A percentile compares a stretch with the other conserved stretches of the same genome.
phyloP scores from a whole-genome alignment of 108 stramenopile species.

The Nannochloropsis granulata region DNA sequence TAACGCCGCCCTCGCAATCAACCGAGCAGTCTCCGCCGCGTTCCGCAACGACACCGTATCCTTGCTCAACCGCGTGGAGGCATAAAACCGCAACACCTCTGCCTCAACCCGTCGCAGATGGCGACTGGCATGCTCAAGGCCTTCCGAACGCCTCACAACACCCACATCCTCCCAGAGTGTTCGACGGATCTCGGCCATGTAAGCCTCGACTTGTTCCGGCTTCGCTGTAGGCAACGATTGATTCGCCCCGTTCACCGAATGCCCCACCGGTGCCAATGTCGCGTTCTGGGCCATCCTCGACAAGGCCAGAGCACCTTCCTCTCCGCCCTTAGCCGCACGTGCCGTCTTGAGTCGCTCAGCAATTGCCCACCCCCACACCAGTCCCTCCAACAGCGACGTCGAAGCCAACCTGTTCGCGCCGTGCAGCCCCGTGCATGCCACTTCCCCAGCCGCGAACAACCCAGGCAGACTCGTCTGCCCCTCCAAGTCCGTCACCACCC shows the following conservation, averaged over 20 bases:
- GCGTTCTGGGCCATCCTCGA: conserved; percentile 23
- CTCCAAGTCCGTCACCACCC: conserved; percentile 59
- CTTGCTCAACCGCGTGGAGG: neutral
- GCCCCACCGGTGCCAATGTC: neutral
- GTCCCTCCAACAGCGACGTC: conserved; percentile 79
- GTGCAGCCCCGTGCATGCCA: conserved; percentile 79
- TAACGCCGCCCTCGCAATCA: conserved; percentile 7
- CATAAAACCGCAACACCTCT: neutral
- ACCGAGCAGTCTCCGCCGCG: conserved; percentile 3
- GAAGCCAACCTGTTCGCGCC: conserved; percentile 82
- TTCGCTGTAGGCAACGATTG: neutral
- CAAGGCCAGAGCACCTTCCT: neutral
- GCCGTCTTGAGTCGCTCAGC: conserved; percentile 46
- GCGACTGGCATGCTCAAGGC: conserved; percentile 43
- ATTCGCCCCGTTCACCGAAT: neutral
- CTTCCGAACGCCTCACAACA: conserved; percentile 57
- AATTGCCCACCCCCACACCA: conserved; percentile 75
- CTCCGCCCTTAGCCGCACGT: conserved; percentile 9
- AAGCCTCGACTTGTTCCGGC: neutral
- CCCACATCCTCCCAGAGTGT: conserved; percentile 87
- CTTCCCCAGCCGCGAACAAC: conserved; percentile 74
- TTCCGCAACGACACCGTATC: conserved; percentile 19
- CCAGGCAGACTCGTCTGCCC: conserved; percentile 48
- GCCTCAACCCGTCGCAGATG: neutral
- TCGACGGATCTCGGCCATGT: conserved; percentile 44